Evolutionary conservation across 2,329 filamentous ascomycete genomes (phyloP), one percentile per base, ranked within the genome.

Genomic region (Talaromyces sp.): DNA sequence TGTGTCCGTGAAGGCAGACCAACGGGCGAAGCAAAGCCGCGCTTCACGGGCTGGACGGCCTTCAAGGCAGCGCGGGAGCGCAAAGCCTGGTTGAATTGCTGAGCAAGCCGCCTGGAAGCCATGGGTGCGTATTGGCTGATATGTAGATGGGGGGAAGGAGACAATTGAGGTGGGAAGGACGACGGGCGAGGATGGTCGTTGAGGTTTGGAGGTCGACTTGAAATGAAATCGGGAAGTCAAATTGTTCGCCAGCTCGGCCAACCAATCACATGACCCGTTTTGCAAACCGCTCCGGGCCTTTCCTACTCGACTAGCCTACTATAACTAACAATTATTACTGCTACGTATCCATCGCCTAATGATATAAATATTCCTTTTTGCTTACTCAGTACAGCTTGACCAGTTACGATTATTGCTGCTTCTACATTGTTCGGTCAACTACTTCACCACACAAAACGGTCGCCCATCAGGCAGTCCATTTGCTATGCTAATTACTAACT

Each of bases 41-140:
- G 87, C 80, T 87, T 89, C 80, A 95, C 83, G 70, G 89, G 85
- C 79, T 86, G 83, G 77, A 92, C 83, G 76, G 89, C 84, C 80
- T 90, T 88, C 81, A 95, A 85, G 80, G 90, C 90, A 81, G 90
- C 86, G 80, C 92, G 91, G 83, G 84, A 91, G 84, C 92, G 91
- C 82, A 96, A 84, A 82, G 90, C 90, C 83, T 91, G 88, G 81
- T 92, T 87, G 76, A 98, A 87, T 84, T 93, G 96, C 81, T 96
- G 86, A 84, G 93, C 93, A 83, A 98, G 88, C 88, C 92, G 91
- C 87, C 93, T 88, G 81, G 93, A 96, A 84, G 93, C 93, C 93
- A 98, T 97, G 79, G 79, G 74, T 69, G 69, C 58, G 69, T 63
- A 66, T 57, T 72, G 66, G 69, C 62, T 74, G 73, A 67, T 66